These are phyloP conservation scores for Fraxinus excelsior DNA, from an alignment of 257 asterid species.

Conservation along the genomic window DNA sequence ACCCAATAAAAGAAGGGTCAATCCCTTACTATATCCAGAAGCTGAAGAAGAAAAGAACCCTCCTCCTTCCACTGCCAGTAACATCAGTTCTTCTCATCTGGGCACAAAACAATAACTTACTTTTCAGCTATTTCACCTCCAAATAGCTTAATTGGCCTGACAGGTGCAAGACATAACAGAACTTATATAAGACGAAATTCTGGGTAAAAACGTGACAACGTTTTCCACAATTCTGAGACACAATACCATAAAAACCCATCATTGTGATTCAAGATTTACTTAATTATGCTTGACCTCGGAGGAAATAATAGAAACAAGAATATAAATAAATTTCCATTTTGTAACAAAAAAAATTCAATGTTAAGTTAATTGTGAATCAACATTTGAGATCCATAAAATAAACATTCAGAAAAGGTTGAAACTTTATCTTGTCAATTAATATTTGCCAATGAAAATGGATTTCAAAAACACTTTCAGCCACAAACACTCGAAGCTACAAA, in stretches of 20 bases:
- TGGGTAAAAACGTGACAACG: not conserved
- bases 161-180: not conserved
- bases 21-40: slow-evolving; percentile 94
- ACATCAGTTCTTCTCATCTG: slow-evolving; percentile 96
- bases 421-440: not conserved
- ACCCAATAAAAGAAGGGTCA: slow-evolving; percentile 90
- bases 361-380: not conserved
- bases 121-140: not conserved
- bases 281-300: not conserved
- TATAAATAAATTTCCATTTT: not conserved
- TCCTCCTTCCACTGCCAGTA: slow-evolving; percentile 99
- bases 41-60: slow-evolving; percentile 99
- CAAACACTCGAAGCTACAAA: not conserved
- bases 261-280: not conserved
- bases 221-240: not conserved
- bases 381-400: not conserved
- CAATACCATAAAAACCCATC: not conserved
- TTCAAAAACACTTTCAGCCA: not conserved
- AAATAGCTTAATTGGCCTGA: not conserved
- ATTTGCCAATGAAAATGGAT: not conserved
- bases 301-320: not conserved
- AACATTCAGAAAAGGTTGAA: not conserved
- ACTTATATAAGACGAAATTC: not conserved
- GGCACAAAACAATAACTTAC: slow-evolving; percentile 40
- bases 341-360: not conserved